Base-by-base conservation (phyloP, 2,329 filamentous ascomycete species). In the Fusarium domesticum region DNA sequence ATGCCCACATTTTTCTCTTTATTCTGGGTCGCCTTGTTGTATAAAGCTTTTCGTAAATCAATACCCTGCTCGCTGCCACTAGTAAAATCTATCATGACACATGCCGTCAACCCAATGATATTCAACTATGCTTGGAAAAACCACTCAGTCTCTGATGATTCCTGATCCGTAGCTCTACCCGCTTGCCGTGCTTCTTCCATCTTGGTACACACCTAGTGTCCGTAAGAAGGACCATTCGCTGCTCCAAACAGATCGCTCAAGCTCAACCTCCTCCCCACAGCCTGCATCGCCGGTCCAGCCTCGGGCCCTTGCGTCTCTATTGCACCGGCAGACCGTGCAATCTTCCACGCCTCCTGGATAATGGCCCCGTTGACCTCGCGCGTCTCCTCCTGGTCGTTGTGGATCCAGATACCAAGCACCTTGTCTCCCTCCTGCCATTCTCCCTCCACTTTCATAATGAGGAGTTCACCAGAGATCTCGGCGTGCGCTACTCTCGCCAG, bases 401-500 rank as follows among this genome's bases (percentile, higher is more conserved):
- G 75, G 45, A 81, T 76, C 72, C 74, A 81, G 6, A 82, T 58
- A 3, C 77, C 78, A 37, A 80, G 56, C 3, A 77, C 71, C 48
- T 70, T 70, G 39, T 69, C 64, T 5, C 57, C 60, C 35, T 59
- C 59, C 15, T 61, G 53, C 57, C 65, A 60, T n/a, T 58, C 56
- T 28, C 61, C 65, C 25, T 69, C 65, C 8, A 70, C 60, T 28
- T 74, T 65, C 37, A 75, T 64, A 43, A 80, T 77, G 41, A 82
- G 65, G 32, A 83, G 72, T 51, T 79, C 74, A 4, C 68, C 71
- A 15, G 70, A 76, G 18, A 85, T 71, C 64, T 90, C 85, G 32
- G 87, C 81, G 46, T 85, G 76, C 32, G 69, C 71, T 25, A 83
- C 76, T 14, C 74, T 71, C 10, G 73, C 73, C n/a, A 89, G 70